Percentiles rank a stretch among this genome's conserved stretches.
phyloP scores from a whole-genome alignment of 2,329 filamentous ascomycete genomes.

The Penicillium occitanis region DNA sequence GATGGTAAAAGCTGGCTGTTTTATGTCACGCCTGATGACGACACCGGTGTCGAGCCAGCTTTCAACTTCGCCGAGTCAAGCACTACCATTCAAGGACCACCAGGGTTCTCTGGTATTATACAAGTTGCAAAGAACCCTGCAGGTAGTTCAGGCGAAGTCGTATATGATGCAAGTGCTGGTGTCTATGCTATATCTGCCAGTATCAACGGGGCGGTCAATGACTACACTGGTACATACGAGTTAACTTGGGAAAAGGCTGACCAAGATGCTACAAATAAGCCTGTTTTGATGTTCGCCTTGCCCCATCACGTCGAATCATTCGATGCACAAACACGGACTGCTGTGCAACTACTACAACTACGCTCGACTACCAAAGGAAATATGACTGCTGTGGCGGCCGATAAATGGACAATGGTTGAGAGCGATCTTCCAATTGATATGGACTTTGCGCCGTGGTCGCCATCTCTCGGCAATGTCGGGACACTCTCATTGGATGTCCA shows the following conservation, averaged over 20 bases:
- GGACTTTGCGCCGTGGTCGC: constrained; percentile 76
- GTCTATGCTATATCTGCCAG: constrained; percentile 67
- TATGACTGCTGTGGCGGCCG: constrained; percentile 68
- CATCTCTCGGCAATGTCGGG: constrained; percentile 43
- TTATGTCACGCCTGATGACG: constrained; percentile 62
- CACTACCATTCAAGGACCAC: constrained; percentile 62
- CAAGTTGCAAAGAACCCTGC: constrained; percentile 78
- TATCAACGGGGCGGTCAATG: constrained; percentile 61
- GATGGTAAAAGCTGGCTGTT: constrained; percentile 76
- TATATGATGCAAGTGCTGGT: constrained; percentile 75
- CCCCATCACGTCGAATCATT: constrained; percentile 84
- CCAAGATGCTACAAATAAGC: constrained; percentile 51
- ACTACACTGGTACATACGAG: constrained; percentile 66
- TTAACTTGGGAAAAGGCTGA: constrained; percentile 74
- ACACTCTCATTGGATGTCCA: constrained; percentile 53
- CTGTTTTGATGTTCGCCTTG: constrained; percentile 79
- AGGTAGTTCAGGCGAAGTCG: constrained; percentile 57
- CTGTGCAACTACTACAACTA: constrained; percentile 58
- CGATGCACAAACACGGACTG: constrained; percentile 54
- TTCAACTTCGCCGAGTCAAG: constrained; percentile 65
- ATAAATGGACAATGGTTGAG: constrained; percentile 78
- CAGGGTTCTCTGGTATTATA: constrained; percentile 72
- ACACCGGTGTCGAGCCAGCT: constrained; percentile 60
- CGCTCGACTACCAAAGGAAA: constrained; percentile 83
- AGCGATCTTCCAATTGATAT: constrained; percentile 68